phyloP scores from a whole-genome alignment of 805 yeast species.

The Torulaspora quercuum region DNA sequence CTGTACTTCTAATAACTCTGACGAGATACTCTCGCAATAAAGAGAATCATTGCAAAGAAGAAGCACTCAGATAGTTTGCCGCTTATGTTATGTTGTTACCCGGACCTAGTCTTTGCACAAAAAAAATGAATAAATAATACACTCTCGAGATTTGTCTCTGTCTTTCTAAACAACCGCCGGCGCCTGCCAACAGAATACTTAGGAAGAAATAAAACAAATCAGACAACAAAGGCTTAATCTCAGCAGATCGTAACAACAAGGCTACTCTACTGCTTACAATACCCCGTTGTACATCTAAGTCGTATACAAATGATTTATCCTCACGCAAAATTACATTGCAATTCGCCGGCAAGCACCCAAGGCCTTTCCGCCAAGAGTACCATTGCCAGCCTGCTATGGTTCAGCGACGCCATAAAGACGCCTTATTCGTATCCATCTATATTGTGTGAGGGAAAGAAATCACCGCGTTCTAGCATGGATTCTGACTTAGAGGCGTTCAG shows the following conservation, averaged over 20 bases:
- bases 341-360: conserved; percentile 41
- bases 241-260: conserved; percentile 2
- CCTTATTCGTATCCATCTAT: conserved; percentile 43
- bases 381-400: conserved; percentile 42
- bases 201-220: conserved; percentile 18
- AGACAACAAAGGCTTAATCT: conserved; percentile 19
- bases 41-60: too few relatives aligned
- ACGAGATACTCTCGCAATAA: too few relatives aligned
- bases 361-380: conserved; percentile 40
- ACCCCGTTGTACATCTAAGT: conserved; percentile 34
- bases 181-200: conserved; percentile 6
- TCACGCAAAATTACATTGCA: conserved; percentile 44
- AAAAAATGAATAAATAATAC: too few relatives aligned
- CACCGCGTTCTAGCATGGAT: conserved; percentile 51
- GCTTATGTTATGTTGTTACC: too few relatives aligned
- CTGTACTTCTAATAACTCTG: too few relatives aligned
- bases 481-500: conserved; percentile 50
- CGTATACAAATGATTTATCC: conserved; percentile 47
- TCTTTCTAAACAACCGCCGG: conserved; percentile 7
- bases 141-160: too few relatives aligned
- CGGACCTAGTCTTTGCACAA: neutral
- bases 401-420: conserved; percentile 39
- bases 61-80: too few relatives aligned
- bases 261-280: conserved; percentile 6
- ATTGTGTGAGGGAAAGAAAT: conserved; percentile 42